Evolutionary conservation across 495 filamentous ascomycete species (phyloP).

Genomic region (Aspergillus nidulans): DNA sequence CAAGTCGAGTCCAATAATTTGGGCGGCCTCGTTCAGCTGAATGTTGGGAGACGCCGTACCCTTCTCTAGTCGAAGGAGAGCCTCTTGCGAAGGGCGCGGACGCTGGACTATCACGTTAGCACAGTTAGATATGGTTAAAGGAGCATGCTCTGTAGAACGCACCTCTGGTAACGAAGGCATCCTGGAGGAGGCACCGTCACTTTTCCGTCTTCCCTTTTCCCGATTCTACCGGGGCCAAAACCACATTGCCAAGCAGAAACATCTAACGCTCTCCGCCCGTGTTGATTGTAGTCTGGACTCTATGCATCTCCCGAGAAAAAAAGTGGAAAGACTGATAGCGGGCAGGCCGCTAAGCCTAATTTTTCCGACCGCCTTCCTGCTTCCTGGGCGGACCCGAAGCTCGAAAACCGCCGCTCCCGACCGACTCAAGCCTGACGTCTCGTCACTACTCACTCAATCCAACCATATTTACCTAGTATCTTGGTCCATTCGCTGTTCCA

Average conservation of each 20-base stretch:
- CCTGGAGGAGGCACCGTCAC: constrained; percentile 19
- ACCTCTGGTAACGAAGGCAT: constrained; percentile 44
- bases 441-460: constrained; percentile 18
- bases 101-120: constrained; percentile 22
- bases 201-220: constrained; percentile 1
- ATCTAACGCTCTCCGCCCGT: constrained; percentile 1
- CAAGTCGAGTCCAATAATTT: constrained; percentile 45
- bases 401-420: constrained; percentile 28
- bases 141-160: constrained; percentile 17
- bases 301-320: constrained; percentile 20
- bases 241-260: background rate
- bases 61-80: constrained; percentile 49
- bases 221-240: constrained; percentile 1
- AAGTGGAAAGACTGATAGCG: constrained; percentile 15
- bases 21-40: constrained; percentile 43
- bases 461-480: constrained; percentile 9
- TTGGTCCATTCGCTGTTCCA: constrained; percentile 8
- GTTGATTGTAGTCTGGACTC: constrained; percentile 4
- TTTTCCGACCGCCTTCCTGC: constrained; percentile 43
- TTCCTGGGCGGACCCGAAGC: constrained; percentile 20
- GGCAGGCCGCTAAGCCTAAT: constrained; percentile 24
- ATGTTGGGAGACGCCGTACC: constrained; percentile 36
- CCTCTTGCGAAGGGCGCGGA: constrained; percentile 44
- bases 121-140: background rate
- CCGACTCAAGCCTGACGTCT: constrained; percentile 20